Percentiles rank a stretch among this genome's conserved stretches.
phyloP scores from a whole-genome alignment of 768 basidiomycete species.

The Russula lepida region DNA sequence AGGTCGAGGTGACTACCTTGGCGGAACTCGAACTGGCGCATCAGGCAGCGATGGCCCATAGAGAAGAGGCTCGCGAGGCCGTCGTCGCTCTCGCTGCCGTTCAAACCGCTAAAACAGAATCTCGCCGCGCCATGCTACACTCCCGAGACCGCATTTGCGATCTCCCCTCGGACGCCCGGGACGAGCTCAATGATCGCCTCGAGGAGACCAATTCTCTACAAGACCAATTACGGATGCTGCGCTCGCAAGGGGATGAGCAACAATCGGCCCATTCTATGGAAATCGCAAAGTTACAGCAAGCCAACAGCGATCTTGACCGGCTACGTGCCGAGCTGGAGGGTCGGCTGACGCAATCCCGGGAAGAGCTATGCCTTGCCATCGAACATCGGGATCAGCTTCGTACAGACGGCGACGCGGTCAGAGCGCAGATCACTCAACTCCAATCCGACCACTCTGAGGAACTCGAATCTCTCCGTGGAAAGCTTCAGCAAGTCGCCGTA shows the following conservation, averaged over 20 bases:
- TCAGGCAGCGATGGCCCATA: background rate
- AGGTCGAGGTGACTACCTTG: slow-evolving; percentile 24
- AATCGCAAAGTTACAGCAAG: slow-evolving; percentile 11
- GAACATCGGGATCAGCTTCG: slow-evolving; percentile 13
- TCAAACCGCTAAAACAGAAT: slow-evolving; percentile 3
- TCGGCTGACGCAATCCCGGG: slow-evolving; percentile 21
- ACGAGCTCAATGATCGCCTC: slow-evolving; percentile 10
- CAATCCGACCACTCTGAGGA: slow-evolving; percentile 18
- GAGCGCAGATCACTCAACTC: slow-evolving; percentile 12
- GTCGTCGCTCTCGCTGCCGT: slow-evolving; percentile 7
- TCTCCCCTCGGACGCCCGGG: slow-evolving; percentile 10
- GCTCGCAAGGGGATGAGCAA: slow-evolving; percentile 1
- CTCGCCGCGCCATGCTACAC: background rate
- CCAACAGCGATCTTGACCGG: slow-evolving; percentile 18
- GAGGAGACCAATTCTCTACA: slow-evolving; percentile 10
- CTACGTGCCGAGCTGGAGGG: slow-evolving; percentile 7
- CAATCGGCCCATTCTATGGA: background rate
- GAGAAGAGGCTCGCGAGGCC: slow-evolving; percentile 4
- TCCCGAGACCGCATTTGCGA: slow-evolving; percentile 11
- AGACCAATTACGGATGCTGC: slow-evolving; percentile 13
- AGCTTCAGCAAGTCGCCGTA: slow-evolving; percentile 17
- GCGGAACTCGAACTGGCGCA: slow-evolving; percentile 3
- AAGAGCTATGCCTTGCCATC: slow-evolving; percentile 19
- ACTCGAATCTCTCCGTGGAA: slow-evolving; percentile 21
- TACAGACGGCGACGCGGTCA: background rate